Evolutionary conservation across 164 flowering plant species (phyloP).

Genomic region (Dillenia suffruticosa): DNA sequence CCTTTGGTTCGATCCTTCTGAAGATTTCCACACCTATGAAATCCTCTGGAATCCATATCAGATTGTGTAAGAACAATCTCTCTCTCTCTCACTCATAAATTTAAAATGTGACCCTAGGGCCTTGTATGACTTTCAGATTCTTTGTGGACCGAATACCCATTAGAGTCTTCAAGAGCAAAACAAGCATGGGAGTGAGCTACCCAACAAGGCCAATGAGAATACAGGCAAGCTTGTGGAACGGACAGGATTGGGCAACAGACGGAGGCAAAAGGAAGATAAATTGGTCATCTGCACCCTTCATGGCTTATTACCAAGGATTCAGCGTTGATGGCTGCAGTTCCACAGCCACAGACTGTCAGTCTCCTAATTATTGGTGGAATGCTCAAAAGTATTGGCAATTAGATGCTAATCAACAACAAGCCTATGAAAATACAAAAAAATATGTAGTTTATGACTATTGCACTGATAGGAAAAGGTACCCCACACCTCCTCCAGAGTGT

Average conservation of each 20-base stretch:
- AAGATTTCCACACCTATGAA: conserved; percentile 44
- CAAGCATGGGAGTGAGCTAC: conserved; percentile 34
- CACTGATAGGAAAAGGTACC: conserved; percentile 30
- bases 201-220: conserved; percentile 56
- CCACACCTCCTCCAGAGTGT: conserved; percentile 45
- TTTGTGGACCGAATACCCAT: conserved; percentile 62
- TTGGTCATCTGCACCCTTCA: conserved; percentile 61
- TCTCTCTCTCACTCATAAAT: not conserved
- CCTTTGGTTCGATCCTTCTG: conserved; percentile 71
- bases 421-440: conserved; percentile 20
- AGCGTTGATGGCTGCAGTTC: conserved; percentile 39
- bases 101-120: not conserved
- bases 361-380: conserved; percentile 49
- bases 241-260: conserved; percentile 65
- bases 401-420: conserved; percentile 11
- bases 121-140: conserved; percentile 32
- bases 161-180: conserved; percentile 57
- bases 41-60: conserved; percentile 72
- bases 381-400: conserved; percentile 24
- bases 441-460: conserved; percentile 63
- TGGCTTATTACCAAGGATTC: conserved; percentile 38
- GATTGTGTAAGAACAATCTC: conserved; percentile 40
- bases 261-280: conserved; percentile 51
- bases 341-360: conserved; percentile 10
- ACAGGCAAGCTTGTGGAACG: conserved; percentile 63